Conservation (phyloP, 768 basidiomycete species). For the Rhodotorula babjevae region DNA sequence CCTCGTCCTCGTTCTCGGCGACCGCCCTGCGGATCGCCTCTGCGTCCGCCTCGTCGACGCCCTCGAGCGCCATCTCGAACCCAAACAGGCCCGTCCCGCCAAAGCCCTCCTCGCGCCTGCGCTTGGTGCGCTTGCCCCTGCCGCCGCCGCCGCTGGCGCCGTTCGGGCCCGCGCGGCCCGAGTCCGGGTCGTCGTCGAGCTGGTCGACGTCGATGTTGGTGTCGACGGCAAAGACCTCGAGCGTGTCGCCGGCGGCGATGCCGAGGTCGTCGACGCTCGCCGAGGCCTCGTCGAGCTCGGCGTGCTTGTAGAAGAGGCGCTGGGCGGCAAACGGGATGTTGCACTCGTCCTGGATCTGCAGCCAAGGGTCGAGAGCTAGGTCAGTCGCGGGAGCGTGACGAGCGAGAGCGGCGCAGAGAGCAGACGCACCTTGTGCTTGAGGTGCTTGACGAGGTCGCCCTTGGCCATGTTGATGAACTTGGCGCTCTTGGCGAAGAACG, state of each 20-base stretch:
- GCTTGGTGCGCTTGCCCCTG: slow-evolving; percentile 2
- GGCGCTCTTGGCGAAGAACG: slow-evolving; percentile 42
- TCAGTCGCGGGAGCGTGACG: too few relatives aligned
- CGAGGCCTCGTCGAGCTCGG: slow-evolving; percentile 63
- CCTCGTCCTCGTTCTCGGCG: background rate
- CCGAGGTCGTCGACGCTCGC: slow-evolving; percentile 56
- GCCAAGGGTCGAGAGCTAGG: too few relatives aligned
- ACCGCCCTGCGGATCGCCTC: background rate
- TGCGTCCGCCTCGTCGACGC: background rate
- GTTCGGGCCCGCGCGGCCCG: too few relatives aligned
- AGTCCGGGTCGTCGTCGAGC: slow-evolving; percentile 11
- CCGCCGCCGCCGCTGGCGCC: too few relatives aligned
- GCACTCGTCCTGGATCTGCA: slow-evolving; percentile 55
- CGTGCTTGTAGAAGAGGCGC: slow-evolving; percentile 59
- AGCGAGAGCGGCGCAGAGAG: too few relatives aligned
- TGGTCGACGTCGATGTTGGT: slow-evolving; percentile 59
- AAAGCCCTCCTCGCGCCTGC: slow-evolving; percentile 35
- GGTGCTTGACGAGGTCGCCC: slow-evolving; percentile 66
- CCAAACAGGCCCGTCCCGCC: slow-evolving; percentile 29
- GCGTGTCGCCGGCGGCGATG: slow-evolving; percentile 58
- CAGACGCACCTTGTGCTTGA: slow-evolving; percentile 59
- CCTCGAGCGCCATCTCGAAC: slow-evolving; percentile 1
- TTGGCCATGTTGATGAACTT: slow-evolving; percentile 59
- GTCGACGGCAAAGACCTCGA: slow-evolving; percentile 63
- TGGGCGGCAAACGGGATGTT: slow-evolving; percentile 72